A percentile compares a stretch with the other conserved stretches of the same genome.
Evolutionary conservation across 352 stramenopile genomes (phyloP).

Genomic region (Phytophthora rubi): DNA sequence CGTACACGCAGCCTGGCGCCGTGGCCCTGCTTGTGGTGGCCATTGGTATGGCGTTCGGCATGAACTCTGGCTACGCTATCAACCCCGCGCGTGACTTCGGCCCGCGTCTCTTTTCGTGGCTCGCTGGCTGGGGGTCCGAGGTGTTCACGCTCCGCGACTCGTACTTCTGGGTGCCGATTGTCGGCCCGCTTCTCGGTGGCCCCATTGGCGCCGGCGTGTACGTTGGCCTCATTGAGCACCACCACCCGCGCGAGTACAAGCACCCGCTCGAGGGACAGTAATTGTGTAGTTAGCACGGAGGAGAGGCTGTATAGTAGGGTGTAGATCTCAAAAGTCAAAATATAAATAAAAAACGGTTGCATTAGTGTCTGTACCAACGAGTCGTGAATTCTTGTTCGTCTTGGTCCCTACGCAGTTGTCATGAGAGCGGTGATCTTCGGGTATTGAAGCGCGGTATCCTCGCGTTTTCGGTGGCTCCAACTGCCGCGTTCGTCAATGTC

Average conservation of each 20-base stretch:
- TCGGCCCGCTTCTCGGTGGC: constrained; percentile 54
- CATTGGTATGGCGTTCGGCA: constrained; percentile 77
- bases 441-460: not conserved
- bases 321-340: constrained; percentile 15
- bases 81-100: constrained; percentile 71
- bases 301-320: constrained; percentile 35
- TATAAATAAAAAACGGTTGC: constrained; percentile 25
- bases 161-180: constrained; percentile 74
- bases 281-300: constrained; percentile 20
- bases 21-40: constrained; percentile 63
- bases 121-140: constrained; percentile 48
- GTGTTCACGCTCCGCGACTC: constrained; percentile 45
- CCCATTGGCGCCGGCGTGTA: constrained; percentile 49
- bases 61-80: constrained; percentile 76
- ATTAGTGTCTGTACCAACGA: constrained; percentile 20
- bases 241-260: constrained; percentile 61
- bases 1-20: constrained; percentile 48
- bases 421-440: not conserved
- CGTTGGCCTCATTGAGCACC: constrained; percentile 48
- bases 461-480: not conserved
- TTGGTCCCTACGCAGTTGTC: constrained; percentile 3
- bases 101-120: constrained; percentile 48
- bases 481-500: not conserved
- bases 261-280: constrained; percentile 38
- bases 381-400: constrained; percentile 8